phyloP scores from a whole-genome alignment of 306 rosid species.

The Cercis canadensis region DNA sequence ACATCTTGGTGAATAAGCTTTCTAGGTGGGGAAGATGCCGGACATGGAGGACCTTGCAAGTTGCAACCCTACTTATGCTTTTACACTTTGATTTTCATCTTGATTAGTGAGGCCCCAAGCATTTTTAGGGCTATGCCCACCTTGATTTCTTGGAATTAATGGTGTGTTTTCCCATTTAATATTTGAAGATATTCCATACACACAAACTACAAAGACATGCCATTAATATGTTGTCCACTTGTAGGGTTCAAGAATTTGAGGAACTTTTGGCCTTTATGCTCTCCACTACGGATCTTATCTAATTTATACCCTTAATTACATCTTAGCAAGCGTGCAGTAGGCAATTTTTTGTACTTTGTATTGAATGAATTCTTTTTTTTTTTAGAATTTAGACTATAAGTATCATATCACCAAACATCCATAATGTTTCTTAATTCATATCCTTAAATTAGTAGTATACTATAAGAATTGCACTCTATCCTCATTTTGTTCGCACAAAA shows the following conservation, averaged over 20 bases:
- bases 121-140: constrained; percentile 16
- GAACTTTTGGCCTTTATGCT: constrained; percentile 36
- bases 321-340: constrained; percentile 44
- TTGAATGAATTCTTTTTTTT: no score
- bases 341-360: constrained; percentile 18
- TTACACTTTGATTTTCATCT: constrained; percentile 19
- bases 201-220: background rate
- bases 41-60: constrained; percentile 37
- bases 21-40: constrained; percentile 42
- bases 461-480: constrained; percentile 3
- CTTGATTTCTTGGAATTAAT: background rate
- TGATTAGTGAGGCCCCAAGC: constrained; percentile 21
- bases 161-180: background rate
- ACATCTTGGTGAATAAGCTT: constrained; percentile 28
- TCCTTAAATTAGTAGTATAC: constrained; percentile 8
- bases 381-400: background rate
- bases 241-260: constrained; percentile 33
- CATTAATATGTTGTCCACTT: constrained; percentile 39
- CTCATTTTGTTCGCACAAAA: constrained; percentile 19
- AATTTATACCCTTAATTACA: constrained; percentile 33
- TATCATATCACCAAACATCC: background rate
- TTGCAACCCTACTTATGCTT: constrained; percentile 35
- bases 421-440: constrained; percentile 35
- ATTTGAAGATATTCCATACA: background rate
- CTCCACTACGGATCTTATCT: constrained; percentile 29